Base-by-base conservation (phyloP, 805 yeast species). In the Saccharomyces mikatae region DNA sequence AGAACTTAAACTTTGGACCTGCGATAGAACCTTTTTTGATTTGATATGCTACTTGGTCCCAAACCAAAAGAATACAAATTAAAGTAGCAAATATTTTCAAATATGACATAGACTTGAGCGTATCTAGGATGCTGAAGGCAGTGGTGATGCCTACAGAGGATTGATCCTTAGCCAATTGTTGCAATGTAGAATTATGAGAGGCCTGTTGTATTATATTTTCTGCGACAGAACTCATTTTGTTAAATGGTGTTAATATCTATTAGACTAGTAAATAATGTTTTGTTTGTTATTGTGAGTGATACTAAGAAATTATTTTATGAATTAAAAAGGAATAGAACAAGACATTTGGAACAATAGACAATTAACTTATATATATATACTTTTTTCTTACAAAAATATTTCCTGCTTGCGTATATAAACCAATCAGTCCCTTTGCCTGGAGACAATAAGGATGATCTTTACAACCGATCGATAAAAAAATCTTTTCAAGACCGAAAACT, bases 1-100 rank as follows among this genome's bases (percentile, higher is more conserved):
- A 92, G 55, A 90, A 65, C 72, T 94, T 94, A 70, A 78, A 83
- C 48, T 74, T 72, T 13, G 97, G 99, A 24, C 99, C 99, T 8
- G 89, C 97, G 69, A 92, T 89, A 32, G 80, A 67, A 47, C 97
- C 97, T 72, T 94, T 94, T 59, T 83, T 82, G 48, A 81, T 64
- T 65, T 89, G 84, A 69, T 94, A 94, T 59, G 80, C 71, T n/a
- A 89, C 70, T 71, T 86, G 95, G 71, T 89, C 96, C 67, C 80
- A 86, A 1, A 81, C 75, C 49, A 87, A 63, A 4, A 74, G 72
- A 13, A 80, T 59, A 2, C 81, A 76, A 6, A 82, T 52, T 1
- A 78, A 58, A 1, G 87, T 74, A 28, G 79, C 52, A 21, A 75
- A 58, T 47, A 81, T 60, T 66, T 83, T 81, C 71, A 77, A 75